These are phyloP conservation scores for Teunomyces cretensis DNA, from an alignment of 805 yeast species.

Conservation along the genomic window DNA sequence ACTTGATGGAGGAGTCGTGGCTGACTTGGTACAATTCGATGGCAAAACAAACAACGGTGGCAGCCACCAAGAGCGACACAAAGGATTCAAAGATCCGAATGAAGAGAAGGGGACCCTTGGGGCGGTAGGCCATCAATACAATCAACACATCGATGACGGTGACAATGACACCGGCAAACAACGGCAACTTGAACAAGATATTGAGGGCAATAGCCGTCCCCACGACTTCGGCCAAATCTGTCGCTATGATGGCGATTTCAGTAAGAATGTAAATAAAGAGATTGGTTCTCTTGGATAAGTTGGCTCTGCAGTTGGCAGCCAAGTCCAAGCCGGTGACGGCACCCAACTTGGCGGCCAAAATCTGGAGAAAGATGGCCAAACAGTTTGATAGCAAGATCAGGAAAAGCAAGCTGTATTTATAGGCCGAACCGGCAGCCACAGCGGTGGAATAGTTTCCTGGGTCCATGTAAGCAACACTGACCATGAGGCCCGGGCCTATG, in stretches of 20 bases:
- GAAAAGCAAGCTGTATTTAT: constrained; percentile 74
- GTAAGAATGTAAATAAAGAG: constrained; percentile 70
- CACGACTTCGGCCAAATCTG: constrained; percentile 95
- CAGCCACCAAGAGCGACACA: constrained; percentile 73
- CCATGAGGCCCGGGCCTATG: constrained; percentile 96
- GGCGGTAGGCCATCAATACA: constrained; percentile 84
- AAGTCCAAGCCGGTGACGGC: constrained; percentile 92
- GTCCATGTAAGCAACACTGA: constrained; percentile 93
- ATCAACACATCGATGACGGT: constrained; percentile 85
- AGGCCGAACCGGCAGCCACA: constrained; percentile 90
- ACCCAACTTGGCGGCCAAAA: constrained; percentile 83
- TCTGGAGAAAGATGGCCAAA: constrained; percentile 84
- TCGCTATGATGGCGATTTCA: constrained; percentile 89
- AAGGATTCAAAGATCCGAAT: constrained; percentile 79
- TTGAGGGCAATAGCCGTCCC: constrained; percentile 96
- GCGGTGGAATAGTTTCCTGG: constrained; percentile 97
- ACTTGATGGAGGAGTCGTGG: constrained; percentile 41
- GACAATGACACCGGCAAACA: constrained; percentile 77
- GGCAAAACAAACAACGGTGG: constrained; percentile 83
- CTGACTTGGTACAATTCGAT: constrained; percentile 75
- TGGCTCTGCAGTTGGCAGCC: constrained; percentile 81
- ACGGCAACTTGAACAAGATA: constrained; percentile 75
- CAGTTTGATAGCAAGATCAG: constrained; percentile 77
- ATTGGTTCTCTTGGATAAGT: constrained; percentile 64
- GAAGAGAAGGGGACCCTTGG: constrained; percentile 75